Percentiles rank a stretch among this genome's conserved stretches.
Evolutionary conservation across 108 stramenopile genomes (phyloP).

Genomic region (Pseudonitzschia pungens): DNA sequence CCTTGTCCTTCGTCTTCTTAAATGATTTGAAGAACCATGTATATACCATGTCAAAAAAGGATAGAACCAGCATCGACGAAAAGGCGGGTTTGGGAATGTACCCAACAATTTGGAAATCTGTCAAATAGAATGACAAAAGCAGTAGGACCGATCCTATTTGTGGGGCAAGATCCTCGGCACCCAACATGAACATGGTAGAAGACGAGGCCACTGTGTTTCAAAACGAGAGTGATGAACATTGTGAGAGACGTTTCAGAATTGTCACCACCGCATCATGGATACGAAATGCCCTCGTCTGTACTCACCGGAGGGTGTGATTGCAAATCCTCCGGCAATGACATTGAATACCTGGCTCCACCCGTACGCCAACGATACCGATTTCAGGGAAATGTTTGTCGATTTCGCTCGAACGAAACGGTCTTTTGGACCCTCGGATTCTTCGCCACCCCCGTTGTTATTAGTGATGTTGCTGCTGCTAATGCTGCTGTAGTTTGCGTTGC

Average conservation of each 20-base stretch:
- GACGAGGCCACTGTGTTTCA: conserved; percentile 32
- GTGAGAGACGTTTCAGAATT: no score
- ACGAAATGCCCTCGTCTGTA: no score
- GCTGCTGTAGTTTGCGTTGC: background rate
- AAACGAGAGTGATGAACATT: no score
- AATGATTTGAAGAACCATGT: conserved; percentile 66
- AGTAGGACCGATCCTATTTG: conserved; percentile 57
- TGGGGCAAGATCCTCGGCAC: conserved; percentile 52
- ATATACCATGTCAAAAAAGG: conserved; percentile 50
- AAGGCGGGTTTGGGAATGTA: conserved; percentile 80
- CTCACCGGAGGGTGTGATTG: conserved; percentile 43
- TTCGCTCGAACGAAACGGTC: conserved; percentile 16
- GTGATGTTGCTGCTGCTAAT: no score
- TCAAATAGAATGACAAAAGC: conserved; percentile 52
- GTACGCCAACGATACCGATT: conserved; percentile 46
- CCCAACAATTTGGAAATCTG: conserved; percentile 54
- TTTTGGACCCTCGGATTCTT: background rate
- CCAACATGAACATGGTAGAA: conserved; percentile 38
- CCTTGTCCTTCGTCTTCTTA: conserved; percentile 46
- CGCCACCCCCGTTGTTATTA: conserved; percentile 1
- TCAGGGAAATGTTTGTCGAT: conserved; percentile 21
- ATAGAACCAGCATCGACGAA: conserved; percentile 68
- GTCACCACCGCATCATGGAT: no score
- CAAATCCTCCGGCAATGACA: conserved; percentile 56
- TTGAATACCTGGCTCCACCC: conserved; percentile 44